Conservation (phyloP, 495 filamentous ascomycete genomes). For the Friedmanniomyces endolithicus region DNA sequence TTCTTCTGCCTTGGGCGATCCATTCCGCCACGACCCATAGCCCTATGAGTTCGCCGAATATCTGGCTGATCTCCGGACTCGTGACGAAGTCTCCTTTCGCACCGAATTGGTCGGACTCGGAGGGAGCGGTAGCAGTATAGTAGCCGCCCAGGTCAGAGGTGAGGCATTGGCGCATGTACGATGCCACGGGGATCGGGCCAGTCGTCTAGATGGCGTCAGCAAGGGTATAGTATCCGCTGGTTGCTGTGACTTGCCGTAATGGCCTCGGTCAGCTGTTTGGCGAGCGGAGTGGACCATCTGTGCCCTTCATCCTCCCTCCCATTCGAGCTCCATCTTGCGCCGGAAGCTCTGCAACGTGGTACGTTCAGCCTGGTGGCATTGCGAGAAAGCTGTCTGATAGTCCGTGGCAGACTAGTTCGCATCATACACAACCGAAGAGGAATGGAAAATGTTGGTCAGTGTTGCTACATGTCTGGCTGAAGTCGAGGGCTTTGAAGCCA, state of each 20-base stretch:
- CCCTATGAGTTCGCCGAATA: slow-evolving; percentile 88
- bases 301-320: slow-evolving; percentile 8
- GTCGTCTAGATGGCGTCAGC: slow-evolving; percentile 42
- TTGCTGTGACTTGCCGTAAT: slow-evolving; percentile 49
- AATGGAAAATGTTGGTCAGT: background rate
- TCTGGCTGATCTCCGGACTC: slow-evolving; percentile 90
- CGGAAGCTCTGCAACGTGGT: slow-evolving; percentile 9
- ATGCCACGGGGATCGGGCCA: slow-evolving; percentile 79
- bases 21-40: slow-evolving; percentile 94
- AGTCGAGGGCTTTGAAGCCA: background rate
- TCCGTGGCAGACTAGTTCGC: slow-evolving; percentile 11
- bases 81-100: slow-evolving; percentile 89
- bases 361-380: slow-evolving; percentile 2
- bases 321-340: slow-evolving; percentile 22
- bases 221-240: background rate
- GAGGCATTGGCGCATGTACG: slow-evolving; percentile 97
- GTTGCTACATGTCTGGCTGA: background rate
- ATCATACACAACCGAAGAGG: slow-evolving; percentile 12
- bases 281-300: slow-evolving; percentile 81
- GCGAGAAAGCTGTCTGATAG: slow-evolving; percentile 1
- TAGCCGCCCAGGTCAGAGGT: slow-evolving; percentile 86
- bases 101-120: slow-evolving; percentile 70
- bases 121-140: slow-evolving; percentile 59
- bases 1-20: slow-evolving; percentile 71
- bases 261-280: slow-evolving; percentile 67